Evolutionary conservation across 371 early-diverging fungal genomes (phyloP), one percentile per base, ranked within the genome.

Genomic region (Cokeromyces recurvatus): DNA sequence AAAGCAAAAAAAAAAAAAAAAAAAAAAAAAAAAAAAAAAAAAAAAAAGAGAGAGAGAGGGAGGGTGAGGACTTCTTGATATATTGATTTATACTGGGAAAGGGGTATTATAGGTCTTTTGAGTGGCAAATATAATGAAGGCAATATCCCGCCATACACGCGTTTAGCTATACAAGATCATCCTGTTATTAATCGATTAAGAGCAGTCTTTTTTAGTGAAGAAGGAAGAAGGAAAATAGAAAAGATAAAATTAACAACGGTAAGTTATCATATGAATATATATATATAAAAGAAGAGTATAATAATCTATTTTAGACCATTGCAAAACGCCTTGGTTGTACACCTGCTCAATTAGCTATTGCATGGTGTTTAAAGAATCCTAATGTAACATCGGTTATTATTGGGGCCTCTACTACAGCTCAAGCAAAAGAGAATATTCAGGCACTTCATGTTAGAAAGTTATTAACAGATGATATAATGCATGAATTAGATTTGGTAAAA

Each of bases 71-170:
- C 17, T 11, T 20, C 12, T 17, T 12, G 21, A 39, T 19, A 17
- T 12, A 38, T 2, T 17, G 2, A 15, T 25, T 12, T 21, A 32
- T 19, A 21, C 5, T n/a, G n/a, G n/a, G 21, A 34, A 27, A 7
- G 3, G 21, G 41, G 63, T n/a, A n/a, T n/a, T n/a, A n/a, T n/a
- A n/a, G 74, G 70, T 6, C 50, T 85, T 6, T 62, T 87, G 31
- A 78, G 82, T 19, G 92, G 91, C 37, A 92, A 92, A 62, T 91
- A 92, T 67, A 84, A 84, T 46, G 65, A 76, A 10, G 81, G 79
- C 0, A 54, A 43, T 21, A 78, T 92, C 21, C 89, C 89, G n/a
- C 62, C 70, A 6, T 86, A 77, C 53, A 77, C 85, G 7, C 81
- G 92, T 31, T 62, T 92, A 20, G 78, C 81, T 8, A 72, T 83